Conservation (phyloP, 495 filamentous ascomycete genomes). For the Talaromyces liani region DNA sequence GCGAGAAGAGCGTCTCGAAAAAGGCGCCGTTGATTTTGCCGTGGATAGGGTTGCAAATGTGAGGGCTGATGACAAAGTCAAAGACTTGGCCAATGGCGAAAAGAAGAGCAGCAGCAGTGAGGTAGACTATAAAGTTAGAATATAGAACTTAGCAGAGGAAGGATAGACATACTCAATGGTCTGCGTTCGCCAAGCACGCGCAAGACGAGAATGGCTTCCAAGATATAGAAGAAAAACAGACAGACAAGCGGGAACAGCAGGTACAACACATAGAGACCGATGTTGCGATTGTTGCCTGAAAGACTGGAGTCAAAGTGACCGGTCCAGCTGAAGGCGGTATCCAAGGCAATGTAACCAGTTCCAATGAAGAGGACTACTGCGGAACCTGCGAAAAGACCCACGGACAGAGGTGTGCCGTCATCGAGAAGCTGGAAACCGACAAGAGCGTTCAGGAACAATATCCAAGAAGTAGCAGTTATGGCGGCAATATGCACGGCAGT, state of each 20-base stretch:
- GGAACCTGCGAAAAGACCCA: slow-evolving; percentile 67
- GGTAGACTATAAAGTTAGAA: slow-evolving; percentile 51
- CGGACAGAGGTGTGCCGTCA: slow-evolving; percentile 79
- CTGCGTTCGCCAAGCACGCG: slow-evolving; percentile 75
- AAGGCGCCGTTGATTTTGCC: slow-evolving; percentile 89
- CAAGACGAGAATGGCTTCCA: slow-evolving; percentile 78
- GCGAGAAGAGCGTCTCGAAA: slow-evolving; percentile 89
- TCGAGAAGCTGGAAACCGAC: slow-evolving; percentile 92
- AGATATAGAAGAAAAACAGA: slow-evolving; percentile 70
- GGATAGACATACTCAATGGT: slow-evolving; percentile 63
- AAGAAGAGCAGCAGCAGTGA: slow-evolving; percentile 62
- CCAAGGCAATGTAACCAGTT: slow-evolving; percentile 90
- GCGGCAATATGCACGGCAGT: slow-evolving; percentile 87
- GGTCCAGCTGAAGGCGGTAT: slow-evolving; percentile 86
- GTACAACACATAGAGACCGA: slow-evolving; percentile 89
- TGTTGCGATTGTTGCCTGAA: slow-evolving; percentile 54
- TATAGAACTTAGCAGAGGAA: too few species aligned
- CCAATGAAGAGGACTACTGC: slow-evolving; percentile 71
- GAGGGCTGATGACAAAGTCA: slow-evolving; percentile 84
- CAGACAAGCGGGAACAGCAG: slow-evolving; percentile 87
- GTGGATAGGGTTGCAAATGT: slow-evolving; percentile 73
- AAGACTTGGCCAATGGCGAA: slow-evolving; percentile 94
- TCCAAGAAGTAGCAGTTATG: slow-evolving; percentile 83
- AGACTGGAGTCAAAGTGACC: slow-evolving; percentile 59
- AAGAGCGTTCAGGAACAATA: slow-evolving; percentile 83